Base-by-base conservation (phyloP, 768 basidiomycete genomes). In the Naganishia kalamii region DNA sequence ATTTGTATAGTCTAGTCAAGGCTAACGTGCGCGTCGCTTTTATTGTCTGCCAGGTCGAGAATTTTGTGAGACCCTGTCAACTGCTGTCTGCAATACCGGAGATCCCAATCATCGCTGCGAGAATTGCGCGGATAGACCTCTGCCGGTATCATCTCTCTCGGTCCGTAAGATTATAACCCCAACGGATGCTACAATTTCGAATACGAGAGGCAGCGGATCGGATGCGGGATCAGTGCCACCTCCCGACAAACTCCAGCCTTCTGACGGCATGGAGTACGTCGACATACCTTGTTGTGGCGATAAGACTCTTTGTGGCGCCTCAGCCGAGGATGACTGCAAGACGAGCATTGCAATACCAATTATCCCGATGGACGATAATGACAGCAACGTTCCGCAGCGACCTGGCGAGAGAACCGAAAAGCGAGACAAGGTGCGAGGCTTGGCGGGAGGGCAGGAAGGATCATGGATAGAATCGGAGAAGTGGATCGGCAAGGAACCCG, bases 281-380 rank as follows among this genome's bases (percentile, higher is more conserved):
- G 64, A 65, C 41, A 65, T 65, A 11, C 46, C 62, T 4, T 68
- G 66, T 50, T 68, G 66, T 60, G 66, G 66, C 6, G 33, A 68
- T 33, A 48, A 46, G 23, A 50, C 63, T 4, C 23, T 68, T 2
- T 68, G 66, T 19, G 66, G 66, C 17, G 44, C 35, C 11, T 43
- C 41, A 21, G 52, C 35, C 11, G 62, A 60, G 35, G 49, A 46
- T 15, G 48, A 60, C 27, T 54, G 50, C 35, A 48, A 21, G 60
- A 40, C 50, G 33, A 57, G 23, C 15, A 35, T 65, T 11, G 49
- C 62, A 12, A 63, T 63, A 46, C 44, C 44, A 19, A 63, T 63
- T 4, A 49, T 40, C 10, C 32, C 44, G n/a, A 12, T 50, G 47
- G 30, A 35, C n/a, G 29, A 29, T 13, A 11, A 32, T 17, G 62